Percentiles rank a stretch among this genome's conserved stretches.
phyloP scores from a whole-genome alignment of 768 basidiomycete species.

The Neoboletus magnificus region DNA sequence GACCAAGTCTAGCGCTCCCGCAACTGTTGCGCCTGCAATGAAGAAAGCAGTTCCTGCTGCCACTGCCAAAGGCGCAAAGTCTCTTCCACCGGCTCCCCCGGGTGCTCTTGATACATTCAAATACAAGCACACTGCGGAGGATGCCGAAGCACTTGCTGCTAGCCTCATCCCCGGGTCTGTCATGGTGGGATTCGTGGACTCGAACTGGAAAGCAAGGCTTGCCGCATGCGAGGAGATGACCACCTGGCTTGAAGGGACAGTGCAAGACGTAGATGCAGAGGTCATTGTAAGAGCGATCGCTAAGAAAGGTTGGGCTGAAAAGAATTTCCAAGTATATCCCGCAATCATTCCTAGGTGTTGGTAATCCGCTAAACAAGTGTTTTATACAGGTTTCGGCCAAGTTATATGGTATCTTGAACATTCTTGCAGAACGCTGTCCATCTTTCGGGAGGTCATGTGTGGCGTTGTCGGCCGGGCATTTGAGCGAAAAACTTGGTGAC shows the following conservation, averaged over 20 bases:
- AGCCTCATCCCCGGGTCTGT: slow-evolving; percentile 70
- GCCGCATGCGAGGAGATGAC: slow-evolving; percentile 85
- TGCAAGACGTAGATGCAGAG: slow-evolving; percentile 75
- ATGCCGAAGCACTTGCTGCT: slow-evolving; percentile 77
- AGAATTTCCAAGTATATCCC: slow-evolving; percentile 86
- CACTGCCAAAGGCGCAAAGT: slow-evolving; percentile 44
- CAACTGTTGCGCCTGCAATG: slow-evolving; percentile 28
- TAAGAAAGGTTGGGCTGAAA: slow-evolving; percentile 97
- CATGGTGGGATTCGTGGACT: slow-evolving; percentile 72
- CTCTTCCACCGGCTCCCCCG: slow-evolving; percentile 45
- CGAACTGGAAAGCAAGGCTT: slow-evolving; percentile 91
- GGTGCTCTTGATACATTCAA: slow-evolving; percentile 80
- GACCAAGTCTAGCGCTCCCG: slow-evolving; percentile 24
- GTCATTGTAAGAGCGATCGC: slow-evolving; percentile 81
- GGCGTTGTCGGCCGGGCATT: slow-evolving; percentile 75
- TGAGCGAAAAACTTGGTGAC: slow-evolving; percentile 94
- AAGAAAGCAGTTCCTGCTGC: slow-evolving; percentile 46
- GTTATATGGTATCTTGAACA: slow-evolving; percentile 71
- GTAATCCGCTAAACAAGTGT: slow-evolving; percentile 7
- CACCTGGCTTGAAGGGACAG: slow-evolving; percentile 71
- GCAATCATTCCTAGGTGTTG: background rate
- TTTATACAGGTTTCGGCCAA: slow-evolving; percentile 78
- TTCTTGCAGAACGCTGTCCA: slow-evolving; percentile 75
- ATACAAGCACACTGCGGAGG: slow-evolving; percentile 87
- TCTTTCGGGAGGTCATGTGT: slow-evolving; percentile 83